These are phyloP conservation scores for Russula sp. DNA, from an alignment of 768 basidiomycete genomes.

Conservation along the genomic window DNA sequence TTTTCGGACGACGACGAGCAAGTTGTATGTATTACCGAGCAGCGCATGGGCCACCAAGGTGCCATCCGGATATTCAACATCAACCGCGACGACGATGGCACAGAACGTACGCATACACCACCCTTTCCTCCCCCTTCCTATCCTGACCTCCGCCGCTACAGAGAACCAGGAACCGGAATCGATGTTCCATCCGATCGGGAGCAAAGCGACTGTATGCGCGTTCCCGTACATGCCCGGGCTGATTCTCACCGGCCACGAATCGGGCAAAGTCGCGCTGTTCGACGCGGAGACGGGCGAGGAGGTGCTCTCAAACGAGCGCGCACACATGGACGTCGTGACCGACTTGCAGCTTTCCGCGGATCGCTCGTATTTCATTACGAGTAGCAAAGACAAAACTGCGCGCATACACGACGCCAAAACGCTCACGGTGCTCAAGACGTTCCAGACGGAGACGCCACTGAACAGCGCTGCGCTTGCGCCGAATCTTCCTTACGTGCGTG, in stretches of 20 bases:
- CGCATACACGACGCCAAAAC: conserved; percentile 89
- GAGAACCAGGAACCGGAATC: conserved; percentile 68
- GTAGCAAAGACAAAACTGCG: conserved; percentile 94
- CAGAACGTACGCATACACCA: conserved; percentile 53
- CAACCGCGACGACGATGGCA: conserved; percentile 74
- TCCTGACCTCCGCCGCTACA: conserved; percentile 26
- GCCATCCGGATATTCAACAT: conserved; percentile 87
- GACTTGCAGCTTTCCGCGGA: conserved; percentile 90
- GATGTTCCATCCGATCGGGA: conserved; percentile 84
- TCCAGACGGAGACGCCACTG: conserved; percentile 85
- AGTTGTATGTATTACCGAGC: conserved; percentile 92
- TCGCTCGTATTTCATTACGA: conserved; percentile 90
- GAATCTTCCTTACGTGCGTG: conserved; percentile 72
- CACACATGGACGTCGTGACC: conserved; percentile 80
- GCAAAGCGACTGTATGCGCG: conserved; percentile 94
- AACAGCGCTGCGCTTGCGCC: conserved; percentile 90
- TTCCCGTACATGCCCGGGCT: conserved; percentile 73
- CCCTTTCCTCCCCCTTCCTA: neutral
- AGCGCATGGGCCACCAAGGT: conserved; percentile 89
- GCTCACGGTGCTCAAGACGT: conserved; percentile 88
- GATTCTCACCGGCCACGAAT: conserved; percentile 93
- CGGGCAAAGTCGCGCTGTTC: conserved; percentile 89
- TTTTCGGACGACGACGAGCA: conserved; percentile 82
- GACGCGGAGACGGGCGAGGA: conserved; percentile 85
- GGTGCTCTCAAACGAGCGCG: conserved; percentile 73